Evolutionary conservation across 805 yeast species (phyloP), one percentile per base, ranked within the genome.

Genomic region (Ogataea salicorniae): DNA sequence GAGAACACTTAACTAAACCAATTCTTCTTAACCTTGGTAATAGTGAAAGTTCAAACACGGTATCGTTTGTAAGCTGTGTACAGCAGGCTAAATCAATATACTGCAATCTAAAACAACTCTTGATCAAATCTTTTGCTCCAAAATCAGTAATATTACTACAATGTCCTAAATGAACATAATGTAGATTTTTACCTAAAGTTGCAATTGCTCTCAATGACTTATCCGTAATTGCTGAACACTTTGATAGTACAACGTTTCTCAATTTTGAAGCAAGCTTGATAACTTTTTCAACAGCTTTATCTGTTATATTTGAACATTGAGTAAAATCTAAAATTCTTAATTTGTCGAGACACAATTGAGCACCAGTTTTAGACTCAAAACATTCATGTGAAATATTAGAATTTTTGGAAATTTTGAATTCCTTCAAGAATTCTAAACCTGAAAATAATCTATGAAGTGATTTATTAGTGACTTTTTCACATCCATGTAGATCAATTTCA

Each of bases 51-150:
- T 84, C 95, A 38, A 79, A 75, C 38, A 94, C 77, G 1, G 96
- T 81, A 57, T 80, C 77, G 68, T 94, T 88, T 2, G 98, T 90
- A 46, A 92, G 74, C 63, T 88, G 95, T 1, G 84, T 74, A 64
- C 99, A 92, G 66, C 97, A 91, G 15, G 98, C 98, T 50, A 94
- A 78, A 68, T 92, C 99, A 53, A 92, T 88, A 64, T 91, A 92
- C 59, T 88, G 95, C 48, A 92, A 80, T 49, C 96, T 74, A 48
- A 85, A 86, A 61, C 98, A 94, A 41, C 77, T 75, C 53, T 84
- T 76, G 13, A 88, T 87, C 50, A 92, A 72, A 11, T 78, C 74
- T 29, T 80, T 76, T 16, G 94, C 94, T 18, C 97, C 97, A 51
- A 74, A 77, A 68, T 92, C 98, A 1, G 97, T 92, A 48, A 92